These are phyloP conservation scores for Myxozyma monticola DNA, from an alignment of 805 yeast species.

Conservation along the genomic window DNA sequence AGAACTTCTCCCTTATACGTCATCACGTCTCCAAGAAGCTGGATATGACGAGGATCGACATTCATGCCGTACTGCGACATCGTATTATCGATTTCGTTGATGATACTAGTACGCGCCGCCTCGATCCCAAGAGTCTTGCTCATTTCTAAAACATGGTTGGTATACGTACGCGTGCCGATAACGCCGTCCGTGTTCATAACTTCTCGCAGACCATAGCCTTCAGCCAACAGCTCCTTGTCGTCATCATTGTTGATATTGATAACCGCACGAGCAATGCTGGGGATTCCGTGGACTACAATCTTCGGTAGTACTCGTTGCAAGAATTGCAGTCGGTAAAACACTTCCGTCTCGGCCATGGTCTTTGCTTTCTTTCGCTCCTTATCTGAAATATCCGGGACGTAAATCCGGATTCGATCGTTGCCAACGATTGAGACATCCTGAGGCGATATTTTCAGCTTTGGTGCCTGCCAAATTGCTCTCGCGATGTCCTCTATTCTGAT, in stretches of 20 bases:
- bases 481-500: slow-evolving; percentile 84
- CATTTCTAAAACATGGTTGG: slow-evolving; percentile 92
- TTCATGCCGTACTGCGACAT: slow-evolving; percentile 99
- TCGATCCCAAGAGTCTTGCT: slow-evolving; percentile 91
- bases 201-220: slow-evolving; percentile 93
- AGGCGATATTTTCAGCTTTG: slow-evolving; percentile 79
- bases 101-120: slow-evolving; percentile 92
- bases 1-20: slow-evolving; percentile 97
- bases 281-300: slow-evolving; percentile 89
- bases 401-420: slow-evolving; percentile 52
- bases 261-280: slow-evolving; percentile 92
- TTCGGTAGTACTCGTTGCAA: slow-evolving; percentile 80
- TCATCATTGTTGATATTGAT: slow-evolving; percentile 84
- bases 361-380: slow-evolving; percentile 34
- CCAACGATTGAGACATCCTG: slow-evolving; percentile 71
- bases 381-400: slow-evolving; percentile 27
- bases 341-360: slow-evolving; percentile 42
- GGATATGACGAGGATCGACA: slow-evolving; percentile 99
- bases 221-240: slow-evolving; percentile 85
- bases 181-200: slow-evolving; percentile 99
- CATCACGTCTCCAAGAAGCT: slow-evolving; percentile 96
- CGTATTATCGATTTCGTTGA: slow-evolving; percentile 92
- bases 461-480: slow-evolving; percentile 74
- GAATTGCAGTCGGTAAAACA: slow-evolving; percentile 87
- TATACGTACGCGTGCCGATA: slow-evolving; percentile 77